These are phyloP conservation scores for Peterozyma xylosa DNA, from an alignment of 805 yeast genomes.

Conservation along the genomic window DNA sequence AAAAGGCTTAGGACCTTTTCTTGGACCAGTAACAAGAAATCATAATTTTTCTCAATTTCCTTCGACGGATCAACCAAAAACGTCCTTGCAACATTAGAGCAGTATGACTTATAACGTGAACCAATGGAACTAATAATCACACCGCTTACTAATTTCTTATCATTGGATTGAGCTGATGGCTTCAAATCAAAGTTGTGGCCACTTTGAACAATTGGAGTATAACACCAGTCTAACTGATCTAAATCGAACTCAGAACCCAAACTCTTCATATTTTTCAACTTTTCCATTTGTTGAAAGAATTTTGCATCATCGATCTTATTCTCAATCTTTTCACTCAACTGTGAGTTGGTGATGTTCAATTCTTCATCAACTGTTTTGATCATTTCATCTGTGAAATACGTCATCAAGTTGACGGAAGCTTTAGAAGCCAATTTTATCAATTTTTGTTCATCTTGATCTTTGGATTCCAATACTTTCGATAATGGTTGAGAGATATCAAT, in stretches of 20 bases:
- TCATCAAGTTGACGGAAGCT: slow-evolving; percentile 74
- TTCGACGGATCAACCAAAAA: slow-evolving; percentile 84
- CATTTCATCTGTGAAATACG: slow-evolving; percentile 80
- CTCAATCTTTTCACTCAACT: slow-evolving; percentile 70
- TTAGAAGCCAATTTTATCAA: slow-evolving; percentile 64
- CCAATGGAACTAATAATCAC: slow-evolving; percentile 82
- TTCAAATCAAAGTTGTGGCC: slow-evolving; percentile 79
- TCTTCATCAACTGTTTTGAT: slow-evolving; percentile 84
- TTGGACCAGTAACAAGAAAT: slow-evolving; percentile 65
- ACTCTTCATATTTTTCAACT: slow-evolving; percentile 40
- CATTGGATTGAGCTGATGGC: slow-evolving; percentile 74
- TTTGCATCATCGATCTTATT: slow-evolving; percentile 73
- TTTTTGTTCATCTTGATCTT: slow-evolving; percentile 73
- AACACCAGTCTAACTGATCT: slow-evolving; percentile 84
- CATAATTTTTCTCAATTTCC: slow-evolving; percentile 73
- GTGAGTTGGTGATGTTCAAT: slow-evolving; percentile 60
- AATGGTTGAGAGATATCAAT: slow-evolving; percentile 48
- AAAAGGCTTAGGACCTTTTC: slow-evolving; percentile 49
- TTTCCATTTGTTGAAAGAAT: slow-evolving; percentile 47
- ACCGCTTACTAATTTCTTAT: slow-evolving; percentile 53
- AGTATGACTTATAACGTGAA: slow-evolving; percentile 79
- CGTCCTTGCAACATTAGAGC: slow-evolving; percentile 83
- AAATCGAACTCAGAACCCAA: slow-evolving; percentile 67
- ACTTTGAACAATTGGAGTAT: slow-evolving; percentile 84
- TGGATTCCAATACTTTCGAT: slow-evolving; percentile 57